Conservation (phyloP, 768 basidiomycete species). For the Pleurotus sapidus region DNA sequence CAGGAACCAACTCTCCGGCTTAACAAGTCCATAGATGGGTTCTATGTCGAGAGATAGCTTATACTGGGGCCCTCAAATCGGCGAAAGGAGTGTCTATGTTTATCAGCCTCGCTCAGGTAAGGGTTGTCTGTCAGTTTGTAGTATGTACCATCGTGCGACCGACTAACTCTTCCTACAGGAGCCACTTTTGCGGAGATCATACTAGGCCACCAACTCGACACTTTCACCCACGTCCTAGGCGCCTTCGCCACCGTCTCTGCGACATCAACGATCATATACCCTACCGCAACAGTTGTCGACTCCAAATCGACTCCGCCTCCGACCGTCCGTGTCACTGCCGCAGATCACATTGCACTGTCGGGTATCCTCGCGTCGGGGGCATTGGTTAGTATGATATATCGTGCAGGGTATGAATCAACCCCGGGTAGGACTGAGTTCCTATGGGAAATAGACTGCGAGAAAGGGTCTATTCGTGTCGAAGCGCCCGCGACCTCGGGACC, state of each 20-base stretch:
- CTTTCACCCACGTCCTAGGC: slow-evolving; percentile 27
- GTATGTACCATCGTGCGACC: background rate
- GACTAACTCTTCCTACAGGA: slow-evolving; percentile 13
- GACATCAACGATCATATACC: slow-evolving; percentile 19
- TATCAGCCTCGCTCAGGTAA: background rate
- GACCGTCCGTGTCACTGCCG: slow-evolving; percentile 10
- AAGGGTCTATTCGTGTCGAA: background rate
- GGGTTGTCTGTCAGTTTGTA: too few species aligned
- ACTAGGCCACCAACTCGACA: slow-evolving; percentile 25
- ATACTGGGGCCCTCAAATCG: slow-evolving; percentile 14
- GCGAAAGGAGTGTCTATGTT: slow-evolving; percentile 10
- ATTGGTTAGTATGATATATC: slow-evolving; percentile 22
- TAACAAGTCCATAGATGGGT: background rate
- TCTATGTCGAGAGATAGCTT: slow-evolving; percentile 7
- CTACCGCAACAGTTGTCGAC: slow-evolving; percentile 21
- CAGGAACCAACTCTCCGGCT: too few species aligned
- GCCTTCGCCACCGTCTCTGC: slow-evolving; percentile 25
- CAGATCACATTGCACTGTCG: slow-evolving; percentile 25
- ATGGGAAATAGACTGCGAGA: background rate
- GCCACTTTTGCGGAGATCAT: slow-evolving; percentile 21
- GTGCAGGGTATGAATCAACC: slow-evolving; percentile 11
- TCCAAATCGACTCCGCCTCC: slow-evolving; percentile 19
- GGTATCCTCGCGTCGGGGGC: slow-evolving; percentile 28
- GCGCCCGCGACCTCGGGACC: background rate
- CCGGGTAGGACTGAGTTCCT: background rate